These are phyloP conservation scores for Lichtheimia ramosa DNA, from an alignment of 371 early-diverging fungal genomes.

Conservation along the genomic window DNA sequence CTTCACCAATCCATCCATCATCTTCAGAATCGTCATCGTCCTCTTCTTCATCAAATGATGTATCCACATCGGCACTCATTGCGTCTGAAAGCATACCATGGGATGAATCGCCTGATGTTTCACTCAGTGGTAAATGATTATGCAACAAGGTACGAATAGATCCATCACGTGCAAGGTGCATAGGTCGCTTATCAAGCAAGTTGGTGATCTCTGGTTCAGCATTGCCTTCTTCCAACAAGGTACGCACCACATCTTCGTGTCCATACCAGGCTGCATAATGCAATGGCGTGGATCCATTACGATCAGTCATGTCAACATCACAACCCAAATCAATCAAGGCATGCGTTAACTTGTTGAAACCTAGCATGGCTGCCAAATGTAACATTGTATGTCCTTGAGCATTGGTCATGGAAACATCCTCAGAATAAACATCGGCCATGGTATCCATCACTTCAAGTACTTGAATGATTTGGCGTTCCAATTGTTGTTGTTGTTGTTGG, in stretches of 20 bases:
- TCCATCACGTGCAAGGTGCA: slow-evolving; percentile 23
- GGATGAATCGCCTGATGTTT: slow-evolving; percentile 11
- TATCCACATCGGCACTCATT: slow-evolving; percentile 39
- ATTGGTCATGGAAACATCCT: slow-evolving; percentile 34
- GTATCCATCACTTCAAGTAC: slow-evolving; percentile 42
- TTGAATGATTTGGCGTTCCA: slow-evolving; percentile 47
- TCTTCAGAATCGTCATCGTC: slow-evolving; percentile 13
- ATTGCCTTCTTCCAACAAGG: slow-evolving; percentile 25
- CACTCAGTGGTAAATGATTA: slow-evolving; percentile 15
- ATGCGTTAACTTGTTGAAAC: slow-evolving; percentile 23
- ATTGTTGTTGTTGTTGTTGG: slow-evolving; percentile 14
- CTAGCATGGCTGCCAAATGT: slow-evolving; percentile 43
- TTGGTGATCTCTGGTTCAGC: slow-evolving; percentile 33
- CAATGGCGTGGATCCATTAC: slow-evolving; percentile 29
- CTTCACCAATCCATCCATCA: slow-evolving; percentile 25
- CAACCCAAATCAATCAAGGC: slow-evolving; percentile 32
- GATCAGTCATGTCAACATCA: slow-evolving; percentile 26
- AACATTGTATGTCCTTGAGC: slow-evolving; percentile 47
- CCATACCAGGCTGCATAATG: slow-evolving; percentile 25
- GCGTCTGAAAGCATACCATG: slow-evolving; percentile 24
- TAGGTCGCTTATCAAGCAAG: slow-evolving; percentile 25
- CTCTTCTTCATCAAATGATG: slow-evolving; percentile 26
- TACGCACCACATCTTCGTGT: slow-evolving; percentile 21
- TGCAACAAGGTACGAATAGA: slow-evolving; percentile 18
- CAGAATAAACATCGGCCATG: slow-evolving; percentile 32